phyloP scores from a whole-genome alignment of 257 asterid species.

The Misopates orontium region DNA sequence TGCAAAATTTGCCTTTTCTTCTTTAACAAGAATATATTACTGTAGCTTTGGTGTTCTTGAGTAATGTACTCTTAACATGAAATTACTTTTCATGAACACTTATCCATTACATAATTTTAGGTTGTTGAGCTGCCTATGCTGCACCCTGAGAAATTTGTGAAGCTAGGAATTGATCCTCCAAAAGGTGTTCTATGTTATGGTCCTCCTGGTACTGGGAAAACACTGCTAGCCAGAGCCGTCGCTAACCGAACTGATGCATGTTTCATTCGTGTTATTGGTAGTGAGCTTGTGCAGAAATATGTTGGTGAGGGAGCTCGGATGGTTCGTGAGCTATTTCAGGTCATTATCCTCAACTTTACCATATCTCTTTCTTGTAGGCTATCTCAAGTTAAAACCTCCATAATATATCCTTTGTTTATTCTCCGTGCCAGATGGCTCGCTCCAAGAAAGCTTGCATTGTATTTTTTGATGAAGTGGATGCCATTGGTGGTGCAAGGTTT shows the following conservation, averaged over 20 bases:
- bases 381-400: conserved; percentile 3
- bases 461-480: conserved; percentile 94
- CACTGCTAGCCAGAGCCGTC: conserved; percentile 92
- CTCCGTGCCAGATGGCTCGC: conserved; percentile 84
- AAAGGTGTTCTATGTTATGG: conserved; percentile 98
- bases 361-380: neutral
- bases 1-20: neutral
- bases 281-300: conserved; percentile 96
- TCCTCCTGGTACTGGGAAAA: conserved; percentile 99
- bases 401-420: neutral
- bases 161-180: conserved; percentile 98
- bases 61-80: too few relatives aligned
- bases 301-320: conserved; percentile 99
- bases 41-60: too few relatives aligned
- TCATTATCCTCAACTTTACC: conserved; percentile 20
- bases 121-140: conserved; percentile 99
- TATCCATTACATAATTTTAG: conserved; percentile 31
- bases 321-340: conserved; percentile 99
- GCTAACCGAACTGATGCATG: conserved; percentile 99
- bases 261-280: conserved; percentile 94
- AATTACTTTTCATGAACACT: too few relatives aligned
- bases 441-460: conserved; percentile 98
- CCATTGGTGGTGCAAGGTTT: conserved; percentile 97
- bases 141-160: conserved; percentile 95
- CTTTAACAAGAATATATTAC: too few relatives aligned